phyloP scores from a whole-genome alignment of 371 early-diverging fungal species.

The Rhizomucor miehei region DNA sequence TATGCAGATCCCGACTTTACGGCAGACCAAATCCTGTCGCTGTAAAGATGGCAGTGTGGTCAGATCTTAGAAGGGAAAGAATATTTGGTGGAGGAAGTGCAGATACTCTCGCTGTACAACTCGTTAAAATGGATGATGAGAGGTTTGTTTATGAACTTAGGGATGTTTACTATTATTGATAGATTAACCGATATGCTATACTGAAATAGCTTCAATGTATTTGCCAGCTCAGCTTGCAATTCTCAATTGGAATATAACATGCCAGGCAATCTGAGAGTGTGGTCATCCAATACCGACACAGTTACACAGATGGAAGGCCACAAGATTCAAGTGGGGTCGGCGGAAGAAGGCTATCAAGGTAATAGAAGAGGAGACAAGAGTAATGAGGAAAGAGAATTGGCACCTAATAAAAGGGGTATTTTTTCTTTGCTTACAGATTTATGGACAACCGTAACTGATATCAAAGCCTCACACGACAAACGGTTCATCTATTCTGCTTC shows the following conservation, averaged over 20 bases:
- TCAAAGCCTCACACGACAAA: slow-evolving; percentile 29
- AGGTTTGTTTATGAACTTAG: slow-evolving; percentile 5
- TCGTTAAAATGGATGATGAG: slow-evolving; percentile 12
- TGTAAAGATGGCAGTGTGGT: slow-evolving; percentile 10
- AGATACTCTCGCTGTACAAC: slow-evolving; percentile 29
- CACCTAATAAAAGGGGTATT: neutral
- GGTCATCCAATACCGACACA: slow-evolving; percentile 15
- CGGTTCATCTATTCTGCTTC: slow-evolving; percentile 28
- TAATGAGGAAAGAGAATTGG: slow-evolving; percentile 1
- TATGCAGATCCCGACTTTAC: neutral
- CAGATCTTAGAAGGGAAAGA: slow-evolving; percentile 15
- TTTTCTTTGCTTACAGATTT: slow-evolving; percentile 25
- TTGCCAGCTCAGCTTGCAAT: slow-evolving; percentile 33
- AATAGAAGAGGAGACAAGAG: no score
- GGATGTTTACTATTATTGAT: neutral
- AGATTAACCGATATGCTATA: no score
- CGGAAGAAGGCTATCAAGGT: slow-evolving; percentile 9
- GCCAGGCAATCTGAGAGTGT: slow-evolving; percentile 39
- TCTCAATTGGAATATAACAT: slow-evolving; percentile 36
- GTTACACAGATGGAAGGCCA: slow-evolving; percentile 21
- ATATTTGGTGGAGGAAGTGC: slow-evolving; percentile 39
- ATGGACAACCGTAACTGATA: slow-evolving; percentile 42
- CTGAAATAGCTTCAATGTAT: slow-evolving; percentile 17
- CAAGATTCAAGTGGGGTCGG: neutral
- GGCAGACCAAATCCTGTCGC: neutral